These are phyloP conservation scores for Ascochyta lentis DNA, from an alignment of 2,329 filamentous ascomycete species.

Conservation along the genomic window DNA sequence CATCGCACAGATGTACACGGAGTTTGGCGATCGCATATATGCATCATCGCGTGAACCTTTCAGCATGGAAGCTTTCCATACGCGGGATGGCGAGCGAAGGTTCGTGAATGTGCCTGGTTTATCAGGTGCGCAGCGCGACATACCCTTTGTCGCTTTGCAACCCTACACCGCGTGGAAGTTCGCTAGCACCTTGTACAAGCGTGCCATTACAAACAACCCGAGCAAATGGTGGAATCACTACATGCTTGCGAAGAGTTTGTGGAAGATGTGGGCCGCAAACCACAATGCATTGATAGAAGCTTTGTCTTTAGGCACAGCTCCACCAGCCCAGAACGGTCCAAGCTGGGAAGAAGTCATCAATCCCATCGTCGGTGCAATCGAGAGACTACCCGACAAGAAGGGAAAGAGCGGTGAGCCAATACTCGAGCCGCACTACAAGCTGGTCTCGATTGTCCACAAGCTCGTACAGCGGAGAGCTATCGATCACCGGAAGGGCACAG, in stretches of 20 bases:
- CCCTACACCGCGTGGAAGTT: conserved; percentile 70
- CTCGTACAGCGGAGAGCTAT: conserved; percentile 65
- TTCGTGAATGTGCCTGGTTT: conserved; percentile 62
- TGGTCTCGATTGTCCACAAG: conserved; percentile 82
- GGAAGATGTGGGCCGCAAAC: conserved; percentile 69
- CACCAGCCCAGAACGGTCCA: conserved; percentile 29
- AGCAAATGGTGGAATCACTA: conserved; percentile 72
- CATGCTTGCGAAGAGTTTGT: conserved; percentile 73
- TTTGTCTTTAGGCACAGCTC: conserved; percentile 39
- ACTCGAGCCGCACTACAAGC: conserved; percentile 91
- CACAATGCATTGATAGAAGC: conserved; percentile 46
- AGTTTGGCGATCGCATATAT: conserved; percentile 73
- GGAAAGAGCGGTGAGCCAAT: conserved; percentile 75
- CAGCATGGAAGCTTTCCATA: conserved; percentile 69
- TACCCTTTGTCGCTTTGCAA: conserved; percentile 64
- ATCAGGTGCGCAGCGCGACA: conserved; percentile 61
- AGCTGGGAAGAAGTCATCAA: conserved; percentile 59
- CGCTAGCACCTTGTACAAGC: conserved; percentile 65
- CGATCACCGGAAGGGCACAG: conserved; percentile 54
- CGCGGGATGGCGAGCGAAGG: conserved; percentile 64
- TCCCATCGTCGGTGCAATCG: conserved; percentile 65
- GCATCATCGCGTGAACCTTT: conserved; percentile 72
- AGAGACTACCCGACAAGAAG: conserved; percentile 65
- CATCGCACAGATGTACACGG: conserved; percentile 70
- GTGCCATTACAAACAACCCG: conserved; percentile 64